phyloP scores from a whole-genome alignment of 2,329 filamentous ascomycete species.

The Claviceps lovelessii region DNA sequence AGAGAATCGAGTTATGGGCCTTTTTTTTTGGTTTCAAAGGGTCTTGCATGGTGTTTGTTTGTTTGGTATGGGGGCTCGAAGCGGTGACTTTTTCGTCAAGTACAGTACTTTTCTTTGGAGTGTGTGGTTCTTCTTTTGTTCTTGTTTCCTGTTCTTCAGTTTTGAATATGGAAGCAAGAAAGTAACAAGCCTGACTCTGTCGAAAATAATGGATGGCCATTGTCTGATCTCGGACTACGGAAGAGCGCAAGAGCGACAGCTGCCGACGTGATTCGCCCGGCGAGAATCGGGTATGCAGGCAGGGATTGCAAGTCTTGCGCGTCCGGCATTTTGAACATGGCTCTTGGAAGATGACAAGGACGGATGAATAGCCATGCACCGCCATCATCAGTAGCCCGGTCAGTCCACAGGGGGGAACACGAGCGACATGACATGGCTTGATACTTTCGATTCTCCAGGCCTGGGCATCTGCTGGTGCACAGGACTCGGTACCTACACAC shows the following conservation, averaged over 20 bases:
- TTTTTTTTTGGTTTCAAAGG: background rate
- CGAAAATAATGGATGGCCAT: background rate
- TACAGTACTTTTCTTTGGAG: background rate
- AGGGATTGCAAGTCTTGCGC: background rate
- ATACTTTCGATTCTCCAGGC: background rate
- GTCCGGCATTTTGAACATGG: background rate
- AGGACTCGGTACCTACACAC: background rate
- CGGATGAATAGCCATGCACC: background rate
- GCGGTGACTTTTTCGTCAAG: background rate
- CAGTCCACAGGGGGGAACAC: background rate
- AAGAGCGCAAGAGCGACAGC: background rate
- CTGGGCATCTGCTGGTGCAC: no score
- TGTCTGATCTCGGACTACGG: no score
- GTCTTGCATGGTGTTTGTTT: background rate
- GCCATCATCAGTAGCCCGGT: background rate
- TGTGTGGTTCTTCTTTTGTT: background rate
- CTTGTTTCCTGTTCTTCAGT: background rate
- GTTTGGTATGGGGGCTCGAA: background rate
- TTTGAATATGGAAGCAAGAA: background rate
- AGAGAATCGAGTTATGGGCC: background rate
- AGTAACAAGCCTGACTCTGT: background rate
- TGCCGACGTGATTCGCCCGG: background rate
- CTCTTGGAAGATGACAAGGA: background rate
- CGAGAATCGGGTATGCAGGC: background rate
- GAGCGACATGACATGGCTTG: background rate